Evolutionary conservation across 208 protist species (phyloP).

Genomic region (Histomonas meleagridis): DNA sequence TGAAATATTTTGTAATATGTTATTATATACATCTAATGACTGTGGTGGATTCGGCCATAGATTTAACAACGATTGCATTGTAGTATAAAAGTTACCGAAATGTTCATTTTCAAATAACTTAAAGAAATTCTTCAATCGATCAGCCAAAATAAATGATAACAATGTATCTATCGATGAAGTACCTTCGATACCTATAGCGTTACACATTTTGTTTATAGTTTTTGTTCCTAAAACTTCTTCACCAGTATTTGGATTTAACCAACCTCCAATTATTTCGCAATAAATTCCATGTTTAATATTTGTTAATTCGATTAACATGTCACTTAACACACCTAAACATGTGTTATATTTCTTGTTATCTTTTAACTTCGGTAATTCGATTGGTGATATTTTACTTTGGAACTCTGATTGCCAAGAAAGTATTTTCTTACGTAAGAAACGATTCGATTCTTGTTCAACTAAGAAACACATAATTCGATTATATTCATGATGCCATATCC

Average conservation of each 20-base stretch:
- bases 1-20: not conserved
- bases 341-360: not conserved
- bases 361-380: not conserved
- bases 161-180: constrained; percentile 3
- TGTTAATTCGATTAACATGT: not conserved
- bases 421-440: not conserved
- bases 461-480: not conserved
- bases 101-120: not conserved
- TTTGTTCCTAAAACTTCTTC: constrained; percentile 21
- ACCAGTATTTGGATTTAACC: not conserved
- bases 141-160: not conserved
- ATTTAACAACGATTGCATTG: not conserved
- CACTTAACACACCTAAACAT: not conserved
- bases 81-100: not conserved
- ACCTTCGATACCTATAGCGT: not conserved
- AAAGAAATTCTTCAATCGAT: not conserved
- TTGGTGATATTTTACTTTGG: not conserved
- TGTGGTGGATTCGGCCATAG: not conserved
- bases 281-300: not conserved
- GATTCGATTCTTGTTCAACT: constrained; percentile 28
- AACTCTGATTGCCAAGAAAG: not conserved
- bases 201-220: not conserved
- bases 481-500: constrained; percentile 34
- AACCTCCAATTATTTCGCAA: not conserved
- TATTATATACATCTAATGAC: not conserved